Evolutionary conservation across 768 basidiomycete genomes (phyloP).

Genomic region (Russula lepida): DNA sequence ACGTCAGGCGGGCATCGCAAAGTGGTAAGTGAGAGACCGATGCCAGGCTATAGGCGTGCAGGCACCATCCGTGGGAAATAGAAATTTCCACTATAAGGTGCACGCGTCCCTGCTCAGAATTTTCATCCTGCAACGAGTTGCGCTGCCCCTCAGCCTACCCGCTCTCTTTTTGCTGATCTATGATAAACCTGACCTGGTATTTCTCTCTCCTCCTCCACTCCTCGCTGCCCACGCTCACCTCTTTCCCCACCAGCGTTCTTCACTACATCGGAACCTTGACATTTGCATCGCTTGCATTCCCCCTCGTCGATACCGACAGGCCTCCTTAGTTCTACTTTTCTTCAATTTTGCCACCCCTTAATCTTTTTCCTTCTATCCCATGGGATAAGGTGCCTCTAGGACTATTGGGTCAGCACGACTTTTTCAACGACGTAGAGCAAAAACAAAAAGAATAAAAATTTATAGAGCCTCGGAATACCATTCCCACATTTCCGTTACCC

Average conservation of each 20-base stretch:
- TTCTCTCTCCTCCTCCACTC: background rate
- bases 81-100: background rate
- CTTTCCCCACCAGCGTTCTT: constrained; percentile 20
- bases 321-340: constrained; percentile 53
- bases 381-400: constrained; percentile 36
- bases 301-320: constrained; percentile 58
- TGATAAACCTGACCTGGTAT: constrained; percentile 23
- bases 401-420: constrained; percentile 35
- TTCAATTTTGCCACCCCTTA: constrained; percentile 2
- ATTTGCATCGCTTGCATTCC: constrained; percentile 52
- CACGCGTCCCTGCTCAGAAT: background rate
- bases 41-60: background rate
- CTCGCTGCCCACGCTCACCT: background rate
- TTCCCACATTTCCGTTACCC: constrained; percentile 20
- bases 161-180: constrained; percentile 19
- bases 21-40: background rate
- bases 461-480: constrained; percentile 11
- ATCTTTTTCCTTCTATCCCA: constrained; percentile 21
- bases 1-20: background rate
- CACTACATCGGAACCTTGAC: constrained; percentile 43
- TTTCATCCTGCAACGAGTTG: background rate
- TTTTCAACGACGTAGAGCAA: constrained; percentile 26
- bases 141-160: background rate
- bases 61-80: background rate
- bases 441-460: constrained; percentile 15